Percentiles rank a stretch among this genome's conserved stretches.
These are phyloP conservation scores for Talaromyces marneffei DNA, from an alignment of 2,329 filamentous ascomycete species.

Conservation along the genomic window DNA sequence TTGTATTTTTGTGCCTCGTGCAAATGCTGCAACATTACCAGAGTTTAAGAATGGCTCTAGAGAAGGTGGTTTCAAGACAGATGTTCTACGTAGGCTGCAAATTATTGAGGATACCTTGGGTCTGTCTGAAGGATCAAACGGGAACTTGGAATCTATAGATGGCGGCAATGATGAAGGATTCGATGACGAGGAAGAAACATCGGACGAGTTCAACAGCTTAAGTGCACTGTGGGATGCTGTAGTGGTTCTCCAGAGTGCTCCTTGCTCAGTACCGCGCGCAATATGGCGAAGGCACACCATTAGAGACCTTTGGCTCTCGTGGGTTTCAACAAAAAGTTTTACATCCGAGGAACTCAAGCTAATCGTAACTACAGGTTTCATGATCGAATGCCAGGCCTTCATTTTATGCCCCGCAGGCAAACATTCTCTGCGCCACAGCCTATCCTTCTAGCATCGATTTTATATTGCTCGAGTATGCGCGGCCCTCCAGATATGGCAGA, in stretches of 20 bases:
- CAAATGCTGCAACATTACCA: constrained; percentile 13
- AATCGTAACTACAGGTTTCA: constrained; percentile 7
- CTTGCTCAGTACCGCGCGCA: constrained; percentile 8
- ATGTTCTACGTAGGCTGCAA: constrained; percentile 12
- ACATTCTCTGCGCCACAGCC: constrained; percentile 14
- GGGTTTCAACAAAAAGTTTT: not conserved
- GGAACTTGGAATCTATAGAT: not conserved
- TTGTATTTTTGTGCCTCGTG: constrained; percentile 14
- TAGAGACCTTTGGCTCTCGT: constrained; percentile 13
- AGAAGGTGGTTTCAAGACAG: constrained; percentile 8
- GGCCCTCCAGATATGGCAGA: constrained; percentile 8
- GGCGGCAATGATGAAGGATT: not conserved
- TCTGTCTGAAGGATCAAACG: not conserved
- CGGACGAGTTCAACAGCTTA: not conserved
- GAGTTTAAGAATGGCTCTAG: not conserved
- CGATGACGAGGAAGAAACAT: not conserved
- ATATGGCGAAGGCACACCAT: constrained; percentile 9
- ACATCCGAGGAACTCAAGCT: not conserved
- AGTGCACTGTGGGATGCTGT: constrained; percentile 11
- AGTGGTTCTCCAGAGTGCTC: constrained; percentile 6
- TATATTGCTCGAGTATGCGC: constrained; percentile 14
- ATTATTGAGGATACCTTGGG: constrained; percentile 9
- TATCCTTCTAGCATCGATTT: constrained; percentile 12
- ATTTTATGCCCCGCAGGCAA: constrained; percentile 15
- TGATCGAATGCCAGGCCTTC: constrained; percentile 14